These are phyloP conservation scores for Wallacemonas rigidus DNA, from an alignment of 208 protist species.

Conservation along the genomic window DNA sequence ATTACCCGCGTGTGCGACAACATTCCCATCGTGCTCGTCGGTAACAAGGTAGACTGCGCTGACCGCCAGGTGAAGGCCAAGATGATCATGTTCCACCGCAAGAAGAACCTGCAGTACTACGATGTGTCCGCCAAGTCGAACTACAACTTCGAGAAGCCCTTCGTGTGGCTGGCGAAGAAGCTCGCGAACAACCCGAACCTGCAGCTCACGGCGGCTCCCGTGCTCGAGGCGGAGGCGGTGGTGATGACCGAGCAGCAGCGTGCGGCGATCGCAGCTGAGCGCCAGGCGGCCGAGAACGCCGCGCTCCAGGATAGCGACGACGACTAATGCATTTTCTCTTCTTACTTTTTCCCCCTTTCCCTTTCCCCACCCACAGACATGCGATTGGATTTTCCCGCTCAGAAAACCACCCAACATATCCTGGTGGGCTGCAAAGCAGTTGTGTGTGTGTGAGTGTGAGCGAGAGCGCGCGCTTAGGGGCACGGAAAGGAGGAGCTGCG, in stretches of 20 bases:
- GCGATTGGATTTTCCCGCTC: not conserved
- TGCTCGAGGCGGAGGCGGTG: slow-evolving; percentile 74
- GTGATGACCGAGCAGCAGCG: slow-evolving; percentile 80
- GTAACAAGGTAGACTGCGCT: slow-evolving; percentile 99
- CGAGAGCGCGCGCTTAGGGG: not conserved
- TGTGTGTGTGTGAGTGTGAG: not conserved
- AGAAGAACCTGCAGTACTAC: slow-evolving; percentile 99
- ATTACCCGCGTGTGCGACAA: slow-evolving; percentile 99
- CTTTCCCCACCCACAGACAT: not conserved
- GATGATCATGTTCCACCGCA: slow-evolving; percentile 99
- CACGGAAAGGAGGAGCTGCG: not conserved
- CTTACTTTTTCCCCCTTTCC: slow-evolving; percentile 64
- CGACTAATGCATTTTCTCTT: slow-evolving; percentile 65
- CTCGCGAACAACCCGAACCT: slow-evolving; percentile 96
- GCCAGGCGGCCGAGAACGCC: slow-evolving; percentile 77
- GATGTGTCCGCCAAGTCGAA: slow-evolving; percentile 99
- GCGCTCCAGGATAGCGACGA: slow-evolving; percentile 96
- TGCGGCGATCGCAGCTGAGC: slow-evolving; percentile 87
- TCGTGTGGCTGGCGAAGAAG: slow-evolving; percentile 98
- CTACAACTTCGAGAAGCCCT: slow-evolving; percentile 99
- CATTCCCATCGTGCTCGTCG: slow-evolving; percentile 99
- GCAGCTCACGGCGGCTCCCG: slow-evolving; percentile 91
- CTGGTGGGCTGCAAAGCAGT: not conserved
- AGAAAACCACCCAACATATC: not conserved
- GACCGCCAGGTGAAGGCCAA: slow-evolving; percentile 99